Evolutionary conservation across 106 monocot genomes (phyloP).

Genomic region (Chionographis japonica): DNA sequence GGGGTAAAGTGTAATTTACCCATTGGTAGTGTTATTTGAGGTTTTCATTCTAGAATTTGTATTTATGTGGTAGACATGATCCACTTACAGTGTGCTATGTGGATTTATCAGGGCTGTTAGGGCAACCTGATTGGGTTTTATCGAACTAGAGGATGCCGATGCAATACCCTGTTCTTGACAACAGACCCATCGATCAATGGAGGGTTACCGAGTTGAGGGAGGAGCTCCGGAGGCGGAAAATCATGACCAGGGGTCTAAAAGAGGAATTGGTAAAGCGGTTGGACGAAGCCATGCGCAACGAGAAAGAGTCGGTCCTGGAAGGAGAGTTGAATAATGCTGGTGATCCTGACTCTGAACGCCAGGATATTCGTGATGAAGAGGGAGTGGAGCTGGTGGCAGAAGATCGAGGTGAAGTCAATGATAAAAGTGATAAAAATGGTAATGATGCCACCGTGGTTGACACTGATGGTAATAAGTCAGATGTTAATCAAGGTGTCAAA

Average conservation of each 20-base stretch:
- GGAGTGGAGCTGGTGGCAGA: neutral
- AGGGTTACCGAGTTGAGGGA: constrained; percentile 82
- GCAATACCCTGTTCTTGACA: constrained; percentile 56
- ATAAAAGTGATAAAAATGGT: neutral
- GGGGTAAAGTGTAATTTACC: too few species aligned
- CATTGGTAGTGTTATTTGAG: too few species aligned
- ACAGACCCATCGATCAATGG: constrained; percentile 84
- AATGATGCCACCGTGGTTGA: neutral
- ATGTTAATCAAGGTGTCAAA: neutral
- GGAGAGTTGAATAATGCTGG: constrained; percentile 7
- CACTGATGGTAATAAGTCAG: neutral
- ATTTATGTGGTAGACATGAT: neutral
- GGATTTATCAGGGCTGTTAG: neutral
- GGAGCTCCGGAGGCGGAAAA: constrained; percentile 58
- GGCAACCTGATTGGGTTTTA: neutral
- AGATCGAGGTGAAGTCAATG: neutral
- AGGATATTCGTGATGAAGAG: constrained; percentile 1
- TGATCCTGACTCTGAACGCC: constrained; percentile 6
- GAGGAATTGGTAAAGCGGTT: constrained; percentile 73
- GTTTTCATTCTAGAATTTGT: too few species aligned
- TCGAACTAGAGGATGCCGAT: constrained; percentile 30
- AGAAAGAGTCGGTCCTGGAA: constrained; percentile 10
- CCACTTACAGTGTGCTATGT: neutral
- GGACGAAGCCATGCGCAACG: constrained; percentile 41
- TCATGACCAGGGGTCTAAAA: constrained; percentile 67